Percentiles rank a stretch among this genome's conserved stretches.
Conservation (phyloP, 129 eudicot species). For the Flaveria robusta region DNA sequence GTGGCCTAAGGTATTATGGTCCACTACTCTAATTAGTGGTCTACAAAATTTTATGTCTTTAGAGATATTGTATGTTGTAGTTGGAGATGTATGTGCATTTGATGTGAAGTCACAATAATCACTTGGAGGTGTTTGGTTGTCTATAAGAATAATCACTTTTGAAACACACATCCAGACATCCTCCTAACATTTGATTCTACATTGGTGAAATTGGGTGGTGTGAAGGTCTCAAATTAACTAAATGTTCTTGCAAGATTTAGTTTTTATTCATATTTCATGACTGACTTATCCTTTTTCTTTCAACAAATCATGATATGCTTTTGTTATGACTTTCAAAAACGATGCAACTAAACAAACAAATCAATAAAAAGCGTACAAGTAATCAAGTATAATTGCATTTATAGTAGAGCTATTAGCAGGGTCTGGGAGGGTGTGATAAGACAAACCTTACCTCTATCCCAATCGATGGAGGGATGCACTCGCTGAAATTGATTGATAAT, state of each 20-base stretch:
- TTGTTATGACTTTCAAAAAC: background rate
- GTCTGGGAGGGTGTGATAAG: too few species aligned
- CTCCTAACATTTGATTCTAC: background rate
- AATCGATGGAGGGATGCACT: too few species aligned
- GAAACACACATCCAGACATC: background rate
- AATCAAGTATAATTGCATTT: too few species aligned
- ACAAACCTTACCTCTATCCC: too few species aligned
- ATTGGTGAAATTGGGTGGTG: background rate
- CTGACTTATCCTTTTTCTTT: background rate
- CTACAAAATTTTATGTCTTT: too few species aligned
- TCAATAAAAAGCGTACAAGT: too few species aligned
- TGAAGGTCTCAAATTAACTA: background rate
- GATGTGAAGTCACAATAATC: background rate
- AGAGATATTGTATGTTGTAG: too few species aligned
- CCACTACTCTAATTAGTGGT: too few species aligned
- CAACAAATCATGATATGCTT: background rate
- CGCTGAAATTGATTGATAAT: too few species aligned
- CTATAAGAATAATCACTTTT: background rate
- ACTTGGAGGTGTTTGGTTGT: slow-evolving; percentile 3
- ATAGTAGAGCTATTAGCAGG: too few species aligned
- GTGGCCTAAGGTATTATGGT: too few species aligned
- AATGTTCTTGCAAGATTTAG: background rate
- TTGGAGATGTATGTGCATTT: background rate
- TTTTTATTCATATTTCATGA: background rate
- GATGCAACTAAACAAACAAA: too few species aligned